Evolutionary conservation across 2,329 filamentous ascomycete species (phyloP), one percentile per base, ranked within the genome.

Genomic region (Neonectria faginata): DNA sequence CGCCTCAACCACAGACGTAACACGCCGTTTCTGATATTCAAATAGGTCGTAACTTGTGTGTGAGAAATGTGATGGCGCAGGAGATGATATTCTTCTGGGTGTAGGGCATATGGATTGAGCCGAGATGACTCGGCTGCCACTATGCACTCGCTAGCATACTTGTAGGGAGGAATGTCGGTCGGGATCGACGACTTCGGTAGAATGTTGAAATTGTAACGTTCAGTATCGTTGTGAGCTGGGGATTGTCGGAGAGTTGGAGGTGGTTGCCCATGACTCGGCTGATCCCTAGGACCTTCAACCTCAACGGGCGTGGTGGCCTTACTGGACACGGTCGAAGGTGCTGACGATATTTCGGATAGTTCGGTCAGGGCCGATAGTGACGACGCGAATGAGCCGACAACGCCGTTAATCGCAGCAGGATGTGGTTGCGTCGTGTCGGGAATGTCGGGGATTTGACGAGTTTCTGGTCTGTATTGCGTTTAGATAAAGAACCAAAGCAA

Each of bases 1-100:
- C 97, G 97, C 70, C 91, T 88, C 39, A 92, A 86, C 96, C 96
- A 99, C 44, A 98, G 81, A 60, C 96, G 88, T 57, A 99, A 82
- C 64, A 99, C 97, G 16, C 93, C 92, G 78, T 99, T 99, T 71
- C 96, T 88, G 67, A 99, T 96, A 77, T 98, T 98, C 58, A 99
- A 84, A 79, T 99, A 99, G 12, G 93, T 92, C 3, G 95, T 97
- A 70, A 97, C 93, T 79, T 99, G 96, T 33, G 91, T 86, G 73
- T 93, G 90, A 75, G 91, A 97, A 71, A 99, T 89, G 73, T 97
- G 90, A 66, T 92, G 86, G 66, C 92, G 88, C 44, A 99, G 82
- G 64, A 97, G 84, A 64, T 86, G 83, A 76, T 97, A 94, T 78
- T 99, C 96, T 67, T 92, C 90, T 27, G 88, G 86, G 78, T 98